Conservation (phyloP, 768 basidiomycete genomes). For the Lactarius vividus region DNA sequence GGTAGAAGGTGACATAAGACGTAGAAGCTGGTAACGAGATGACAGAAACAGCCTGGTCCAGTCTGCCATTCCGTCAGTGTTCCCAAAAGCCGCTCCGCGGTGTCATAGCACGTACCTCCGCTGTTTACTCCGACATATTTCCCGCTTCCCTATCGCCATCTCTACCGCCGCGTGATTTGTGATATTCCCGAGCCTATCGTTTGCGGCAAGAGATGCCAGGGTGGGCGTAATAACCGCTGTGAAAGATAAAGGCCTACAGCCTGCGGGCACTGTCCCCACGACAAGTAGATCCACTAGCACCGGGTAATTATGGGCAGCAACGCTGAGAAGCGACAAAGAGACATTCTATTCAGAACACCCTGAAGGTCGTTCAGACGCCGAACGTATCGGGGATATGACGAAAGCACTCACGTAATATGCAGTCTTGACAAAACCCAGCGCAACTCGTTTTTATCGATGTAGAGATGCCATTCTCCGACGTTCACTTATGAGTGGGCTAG, state of each 20-base stretch:
- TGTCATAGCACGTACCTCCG: constrained; percentile 55
- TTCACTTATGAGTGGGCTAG: constrained; percentile 45
- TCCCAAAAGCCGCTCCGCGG: not conserved
- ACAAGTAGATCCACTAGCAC: constrained; percentile 70
- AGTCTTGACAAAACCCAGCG: constrained; percentile 86
- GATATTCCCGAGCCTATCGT: constrained; percentile 54
- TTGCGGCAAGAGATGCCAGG: constrained; percentile 74
- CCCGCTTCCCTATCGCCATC: constrained; percentile 80
- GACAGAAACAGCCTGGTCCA: constrained; percentile 91
- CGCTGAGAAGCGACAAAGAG: constrained; percentile 24
- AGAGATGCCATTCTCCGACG: constrained; percentile 64
- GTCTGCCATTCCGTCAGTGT: constrained; percentile 41
- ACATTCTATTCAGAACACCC: constrained; percentile 71
- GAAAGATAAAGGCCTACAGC: constrained; percentile 83
- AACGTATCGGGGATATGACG: not conserved
- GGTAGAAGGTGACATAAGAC: constrained; percentile 81
- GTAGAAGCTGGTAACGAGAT: constrained; percentile 69
- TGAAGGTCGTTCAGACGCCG: constrained; percentile 29
- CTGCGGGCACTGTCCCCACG: constrained; percentile 80
- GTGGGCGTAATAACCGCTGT: constrained; percentile 91
- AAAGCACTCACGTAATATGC: constrained; percentile 65
- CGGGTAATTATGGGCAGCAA: constrained; percentile 36
- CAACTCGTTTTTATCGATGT: constrained; percentile 65
- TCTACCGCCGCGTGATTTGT: constrained; percentile 72
- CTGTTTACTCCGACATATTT: constrained; percentile 81